These are phyloP conservation scores for Lachnellula cervina DNA, from an alignment of 2,329 filamentous ascomycete genomes.

Conservation along the genomic window DNA sequence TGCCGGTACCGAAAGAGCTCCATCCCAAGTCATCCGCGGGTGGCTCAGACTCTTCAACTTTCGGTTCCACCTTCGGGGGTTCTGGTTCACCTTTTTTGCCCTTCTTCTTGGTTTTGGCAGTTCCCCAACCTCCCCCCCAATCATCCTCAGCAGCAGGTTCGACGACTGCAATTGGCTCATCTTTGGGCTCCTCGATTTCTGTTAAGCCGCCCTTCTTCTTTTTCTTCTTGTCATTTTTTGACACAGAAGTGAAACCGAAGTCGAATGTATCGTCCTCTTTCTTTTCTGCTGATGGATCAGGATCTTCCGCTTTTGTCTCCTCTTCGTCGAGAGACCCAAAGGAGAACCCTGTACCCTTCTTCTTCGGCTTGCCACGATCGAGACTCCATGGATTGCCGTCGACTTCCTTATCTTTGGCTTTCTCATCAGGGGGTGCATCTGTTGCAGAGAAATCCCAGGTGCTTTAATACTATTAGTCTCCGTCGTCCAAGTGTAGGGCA, in stretches of 20 bases:
- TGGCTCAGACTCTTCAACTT: slow-evolving; percentile 23
- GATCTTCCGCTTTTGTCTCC: slow-evolving; percentile 28
- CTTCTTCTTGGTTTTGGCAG: slow-evolving; percentile 47
- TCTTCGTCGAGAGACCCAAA: slow-evolving; percentile 46
- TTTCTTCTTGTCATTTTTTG: slow-evolving; percentile 42
- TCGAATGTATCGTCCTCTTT: slow-evolving; percentile 36
- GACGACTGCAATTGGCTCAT: slow-evolving; percentile 21
- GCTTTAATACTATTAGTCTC: slow-evolving; percentile 8
- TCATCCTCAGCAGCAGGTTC: slow-evolving; percentile 37
- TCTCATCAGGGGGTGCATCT: slow-evolving; percentile 34
- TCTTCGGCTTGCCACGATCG: slow-evolving; percentile 46
- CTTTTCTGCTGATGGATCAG: slow-evolving; percentile 26
- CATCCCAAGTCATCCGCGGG: slow-evolving; percentile 15
- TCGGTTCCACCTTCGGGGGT: slow-evolving; percentile 22
- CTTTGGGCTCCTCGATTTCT: slow-evolving; percentile 23
- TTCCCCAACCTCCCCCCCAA: slow-evolving; percentile 46
- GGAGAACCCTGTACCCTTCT: slow-evolving; percentile 43
- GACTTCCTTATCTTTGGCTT: slow-evolving; percentile 38
- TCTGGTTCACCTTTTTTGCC: slow-evolving; percentile 30
- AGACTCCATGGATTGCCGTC: slow-evolving; percentile 48
- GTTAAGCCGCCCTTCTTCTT: slow-evolving; percentile 36
- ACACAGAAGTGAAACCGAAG: slow-evolving; percentile 26
- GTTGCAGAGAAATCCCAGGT: slow-evolving; percentile 25
- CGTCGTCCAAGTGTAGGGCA: background rate
- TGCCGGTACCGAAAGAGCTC: slow-evolving; percentile 10